Base-by-base conservation (phyloP, 495 filamentous ascomycete genomes). In the Neurospora sp. region DNA sequence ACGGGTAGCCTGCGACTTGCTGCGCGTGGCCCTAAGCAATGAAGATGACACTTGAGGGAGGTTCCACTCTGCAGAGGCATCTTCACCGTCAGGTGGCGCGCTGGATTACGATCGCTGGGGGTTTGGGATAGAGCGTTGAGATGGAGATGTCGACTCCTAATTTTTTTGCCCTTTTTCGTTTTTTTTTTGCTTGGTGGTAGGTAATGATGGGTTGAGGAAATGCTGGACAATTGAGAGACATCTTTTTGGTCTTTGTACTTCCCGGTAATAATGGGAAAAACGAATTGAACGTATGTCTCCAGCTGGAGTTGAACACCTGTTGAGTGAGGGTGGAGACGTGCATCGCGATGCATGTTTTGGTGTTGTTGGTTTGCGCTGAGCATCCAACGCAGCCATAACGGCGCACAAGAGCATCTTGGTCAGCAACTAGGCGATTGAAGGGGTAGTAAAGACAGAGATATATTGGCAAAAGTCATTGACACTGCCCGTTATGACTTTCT, bases 61-160 rank as follows among this genome's bases (percentile, higher is more conserved):
- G 83, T 39, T 78, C 82, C 82, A 87, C 82, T 83, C 84, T 84
- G 84, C 85, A 85, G 84, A 87, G 83, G 68, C 75, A 80, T 84
- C 82, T 83, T 82, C 82, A 81, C 84, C 84, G 83, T 83, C 84
- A 82, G 79, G 78, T 86, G 83, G 85, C 85, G 81, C 78, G 82
- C 78, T 84, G 85, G 82, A 83, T 82, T 75, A 87, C 85, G 84
- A 79, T 80, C 81, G 82, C 84, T 83, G 76, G 82, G 83, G 83
- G 85, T 71, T 83, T 84, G 84, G 83, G 81, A 82, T 73, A 72
- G 75, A 78, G 78, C 72, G 77, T 75, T 74, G 82, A 84, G 83
- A 83, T 83, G 83, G 84, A 78, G 84, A 81, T 76, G 83, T 79
- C 82, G 73, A 85, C 84, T 81, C 78, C 80, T 70, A 75, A 76